These are phyloP conservation scores for Pseudohyphozyma bogoriensis DNA, from an alignment of 768 basidiomycete species.

Conservation along the genomic window DNA sequence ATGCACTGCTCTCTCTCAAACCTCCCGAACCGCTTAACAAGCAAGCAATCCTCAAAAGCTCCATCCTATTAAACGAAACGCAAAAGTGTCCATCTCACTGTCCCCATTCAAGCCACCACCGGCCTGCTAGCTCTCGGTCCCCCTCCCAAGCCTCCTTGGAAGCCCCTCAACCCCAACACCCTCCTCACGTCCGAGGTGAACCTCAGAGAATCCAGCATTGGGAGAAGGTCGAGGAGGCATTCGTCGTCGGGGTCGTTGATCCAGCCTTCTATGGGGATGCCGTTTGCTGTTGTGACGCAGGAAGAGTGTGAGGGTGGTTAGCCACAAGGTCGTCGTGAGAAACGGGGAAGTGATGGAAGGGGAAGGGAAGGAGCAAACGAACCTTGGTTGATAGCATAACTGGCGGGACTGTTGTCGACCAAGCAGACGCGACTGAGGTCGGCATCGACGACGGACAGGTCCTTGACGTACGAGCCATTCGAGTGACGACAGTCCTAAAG, in stretches of 20 bases:
- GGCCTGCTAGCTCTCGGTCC: too few relatives aligned
- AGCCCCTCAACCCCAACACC: conserved; percentile 61
- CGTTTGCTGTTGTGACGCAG: conserved; percentile 73
- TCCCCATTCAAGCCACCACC: too few relatives aligned
- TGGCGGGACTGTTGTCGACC: conserved; percentile 89
- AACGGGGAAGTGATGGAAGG: background rate
- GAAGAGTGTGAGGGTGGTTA: background rate
- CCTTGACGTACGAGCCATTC: conserved; percentile 91
- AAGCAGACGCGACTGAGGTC: conserved; percentile 90
- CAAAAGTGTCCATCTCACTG: too few relatives aligned
- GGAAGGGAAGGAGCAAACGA: conserved; percentile 28
- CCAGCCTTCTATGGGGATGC: conserved; percentile 99
- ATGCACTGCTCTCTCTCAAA: too few relatives aligned
- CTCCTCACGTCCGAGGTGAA: conserved; percentile 92
- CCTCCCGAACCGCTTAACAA: too few relatives aligned
- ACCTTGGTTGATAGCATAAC: conserved; percentile 90
- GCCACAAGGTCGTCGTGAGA: background rate
- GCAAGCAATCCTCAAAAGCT: too few relatives aligned
- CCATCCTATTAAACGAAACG: too few relatives aligned
- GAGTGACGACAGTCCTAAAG: conserved; percentile 79
- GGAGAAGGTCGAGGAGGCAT: conserved; percentile 86
- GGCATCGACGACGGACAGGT: conserved; percentile 71
- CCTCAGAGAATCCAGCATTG: conserved; percentile 86
- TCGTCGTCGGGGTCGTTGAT: conserved; percentile 94
- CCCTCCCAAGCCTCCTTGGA: too few relatives aligned